Evolutionary conservation across 2,329 filamentous ascomycete genomes (phyloP).

Genomic region (Colletotrichum paranaense): DNA sequence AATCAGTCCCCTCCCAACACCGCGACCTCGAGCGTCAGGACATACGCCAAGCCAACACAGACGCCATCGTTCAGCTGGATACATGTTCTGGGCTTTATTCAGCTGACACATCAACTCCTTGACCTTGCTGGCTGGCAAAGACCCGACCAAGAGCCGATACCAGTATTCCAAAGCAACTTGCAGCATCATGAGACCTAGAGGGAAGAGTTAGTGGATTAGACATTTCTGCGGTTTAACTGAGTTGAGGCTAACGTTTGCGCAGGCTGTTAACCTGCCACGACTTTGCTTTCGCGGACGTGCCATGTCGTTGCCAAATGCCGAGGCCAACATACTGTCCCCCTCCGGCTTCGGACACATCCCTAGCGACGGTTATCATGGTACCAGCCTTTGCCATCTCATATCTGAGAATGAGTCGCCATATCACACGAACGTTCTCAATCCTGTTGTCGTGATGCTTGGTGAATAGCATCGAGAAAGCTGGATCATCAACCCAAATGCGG

Average conservation of each 20-base stretch:
- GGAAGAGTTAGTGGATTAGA: neutral
- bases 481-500: neutral
- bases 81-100: neutral
- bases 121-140: neutral
- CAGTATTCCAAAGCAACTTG: neutral
- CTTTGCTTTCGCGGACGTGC: neutral
- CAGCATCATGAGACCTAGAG: neutral
- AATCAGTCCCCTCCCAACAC: neutral
- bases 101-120: neutral
- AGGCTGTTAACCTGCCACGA: neutral
- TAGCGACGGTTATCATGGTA: neutral
- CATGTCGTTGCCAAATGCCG: neutral
- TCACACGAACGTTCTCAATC: neutral
- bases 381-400: neutral
- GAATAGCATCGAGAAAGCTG: neutral
- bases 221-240: neutral
- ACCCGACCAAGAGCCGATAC: neutral
- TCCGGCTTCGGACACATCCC: neutral
- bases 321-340: neutral
- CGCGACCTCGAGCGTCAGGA: neutral
- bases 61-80: constrained; percentile 14
- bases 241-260: neutral
- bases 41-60: neutral
- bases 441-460: neutral
- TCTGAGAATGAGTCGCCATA: constrained; percentile 5